Evolutionary conservation across 2,329 filamentous ascomycete species (phyloP).

Genomic region (Nemania serpens): DNA sequence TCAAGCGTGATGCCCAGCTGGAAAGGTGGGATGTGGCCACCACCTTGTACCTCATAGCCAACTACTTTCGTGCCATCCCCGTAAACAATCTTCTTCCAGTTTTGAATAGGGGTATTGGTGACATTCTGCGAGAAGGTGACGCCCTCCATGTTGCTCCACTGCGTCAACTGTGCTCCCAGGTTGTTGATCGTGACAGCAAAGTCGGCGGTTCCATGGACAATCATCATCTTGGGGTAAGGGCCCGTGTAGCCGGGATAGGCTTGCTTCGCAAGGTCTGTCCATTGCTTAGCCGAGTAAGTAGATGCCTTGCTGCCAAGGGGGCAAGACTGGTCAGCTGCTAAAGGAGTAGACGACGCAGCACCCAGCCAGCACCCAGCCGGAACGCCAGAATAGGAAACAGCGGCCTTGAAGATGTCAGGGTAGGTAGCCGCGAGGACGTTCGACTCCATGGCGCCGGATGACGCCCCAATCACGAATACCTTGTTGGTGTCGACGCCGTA

Average conservation of each 20-base stretch:
- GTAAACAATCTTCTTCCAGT: background rate
- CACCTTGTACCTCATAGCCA: background rate
- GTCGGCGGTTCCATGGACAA: constrained; percentile 39
- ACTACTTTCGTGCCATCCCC: background rate
- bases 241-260: constrained; percentile 44
- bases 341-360: constrained; percentile 21
- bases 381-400: constrained; percentile 13
- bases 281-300: constrained; percentile 32
- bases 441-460: constrained; percentile 32
- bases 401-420: constrained; percentile 30
- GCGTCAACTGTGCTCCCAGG: background rate
- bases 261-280: constrained; percentile 41
- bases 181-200: background rate
- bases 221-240: constrained; percentile 41
- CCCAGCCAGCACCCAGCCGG: constrained; percentile 27
- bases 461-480: constrained; percentile 21
- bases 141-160: background rate
- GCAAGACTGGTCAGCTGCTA: constrained; percentile 29
- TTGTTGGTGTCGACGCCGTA: constrained; percentile 8
- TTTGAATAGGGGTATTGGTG: background rate
- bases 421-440: constrained; percentile 30
- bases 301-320: constrained; percentile 21
- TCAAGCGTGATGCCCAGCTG: background rate
- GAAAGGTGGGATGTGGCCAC: background rate
- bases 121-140: background rate